Evolutionary conservation across 352 stramenopile genomes (phyloP).

Genomic region (Phytophthora parvispora): DNA sequence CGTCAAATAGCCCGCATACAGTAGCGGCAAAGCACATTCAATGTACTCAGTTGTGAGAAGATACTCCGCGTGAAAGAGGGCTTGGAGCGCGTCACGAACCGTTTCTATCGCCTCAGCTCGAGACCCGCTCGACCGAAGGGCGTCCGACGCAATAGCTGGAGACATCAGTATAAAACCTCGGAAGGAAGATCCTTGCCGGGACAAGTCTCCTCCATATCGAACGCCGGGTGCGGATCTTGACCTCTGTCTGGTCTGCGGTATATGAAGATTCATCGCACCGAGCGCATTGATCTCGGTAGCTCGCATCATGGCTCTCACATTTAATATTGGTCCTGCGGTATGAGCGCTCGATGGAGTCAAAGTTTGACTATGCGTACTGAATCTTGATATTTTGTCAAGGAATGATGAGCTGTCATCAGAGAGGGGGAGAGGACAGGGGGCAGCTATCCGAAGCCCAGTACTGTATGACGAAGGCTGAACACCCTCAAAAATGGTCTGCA

Average conservation of each 20-base stretch:
- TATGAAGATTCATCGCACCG: no score
- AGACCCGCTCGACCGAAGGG: not conserved
- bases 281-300: not conserved
- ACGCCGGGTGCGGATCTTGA: no score
- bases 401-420: conserved; percentile 3
- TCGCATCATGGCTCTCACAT: not conserved
- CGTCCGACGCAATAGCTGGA: not conserved
- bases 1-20: conserved; percentile 32
- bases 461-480: not conserved
- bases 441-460: not conserved
- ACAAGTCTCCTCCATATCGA: no score
- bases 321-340: not conserved
- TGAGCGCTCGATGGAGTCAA: not conserved
- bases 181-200: no score
- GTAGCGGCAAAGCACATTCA: conserved; percentile 33
- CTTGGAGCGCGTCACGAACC: conserved; percentile 18
- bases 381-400: not conserved
- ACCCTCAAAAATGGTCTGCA: not conserved
- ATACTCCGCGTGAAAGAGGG: conserved; percentile 43
- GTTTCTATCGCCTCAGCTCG: not conserved
- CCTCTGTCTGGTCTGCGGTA: no score
- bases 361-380: not conserved
- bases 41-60: conserved; percentile 39
- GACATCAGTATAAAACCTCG: not conserved
- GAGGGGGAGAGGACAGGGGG: not conserved